Conservation (phyloP, 306 rosid species). For the Sechiopsis laciniata region DNA sequence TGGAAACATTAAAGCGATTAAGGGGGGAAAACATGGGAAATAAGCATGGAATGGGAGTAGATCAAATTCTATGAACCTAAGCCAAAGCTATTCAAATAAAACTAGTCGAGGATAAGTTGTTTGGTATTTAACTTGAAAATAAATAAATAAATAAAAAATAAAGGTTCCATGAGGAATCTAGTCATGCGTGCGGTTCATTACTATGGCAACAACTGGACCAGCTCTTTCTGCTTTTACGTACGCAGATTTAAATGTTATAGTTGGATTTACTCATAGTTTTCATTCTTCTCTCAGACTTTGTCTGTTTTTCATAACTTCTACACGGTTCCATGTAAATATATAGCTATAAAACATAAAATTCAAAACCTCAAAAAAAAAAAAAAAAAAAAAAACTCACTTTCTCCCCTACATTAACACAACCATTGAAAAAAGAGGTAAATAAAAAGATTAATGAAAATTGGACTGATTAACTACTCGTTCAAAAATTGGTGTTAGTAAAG, state of each 20-base stretch:
- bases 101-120: neutral
- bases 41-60: neutral
- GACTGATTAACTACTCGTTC: no score
- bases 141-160: neutral
- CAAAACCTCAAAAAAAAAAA: no score
- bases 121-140: neutral
- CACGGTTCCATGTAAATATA: neutral
- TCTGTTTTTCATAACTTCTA: neutral
- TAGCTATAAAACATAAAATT: no score
- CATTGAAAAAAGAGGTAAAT: no score
- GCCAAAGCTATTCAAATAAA: neutral
- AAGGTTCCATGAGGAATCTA: neutral
- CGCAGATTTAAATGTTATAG: conserved; percentile 13
- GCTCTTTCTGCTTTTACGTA: conserved; percentile 6
- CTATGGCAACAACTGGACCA: conserved; percentile 15
- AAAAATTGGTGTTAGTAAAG: no score
- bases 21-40: neutral
- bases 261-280: neutral
- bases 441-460: no score
- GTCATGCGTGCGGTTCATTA: conserved; percentile 7
- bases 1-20: neutral
- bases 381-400: no score
- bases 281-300: neutral
- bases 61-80: conserved; percentile 13
- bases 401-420: no score